Evolutionary conservation across 805 yeast genomes (phyloP), one percentile per base, ranked within the genome.

Genomic region (Saccharomyces kudriavzevii): DNA sequence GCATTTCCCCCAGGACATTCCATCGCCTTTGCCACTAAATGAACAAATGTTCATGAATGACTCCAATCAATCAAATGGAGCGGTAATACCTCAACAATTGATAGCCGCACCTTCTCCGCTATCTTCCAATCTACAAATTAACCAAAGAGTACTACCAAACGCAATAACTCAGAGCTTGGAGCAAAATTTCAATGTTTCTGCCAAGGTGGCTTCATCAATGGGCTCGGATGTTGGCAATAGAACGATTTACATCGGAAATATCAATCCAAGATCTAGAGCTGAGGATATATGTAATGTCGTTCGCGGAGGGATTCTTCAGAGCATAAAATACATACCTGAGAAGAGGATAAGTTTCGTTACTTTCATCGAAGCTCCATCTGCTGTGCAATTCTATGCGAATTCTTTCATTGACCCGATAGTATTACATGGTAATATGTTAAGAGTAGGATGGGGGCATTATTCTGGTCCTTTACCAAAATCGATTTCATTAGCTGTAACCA

Each of bases 231-330:
- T 61, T 10, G 82, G 79, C 1, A 87, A 86, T 64, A 74, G 95
- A 65, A 82, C 91, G 1, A 79, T 87, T 17, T 86, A 81, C 62
- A 71, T 87, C 47, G 87, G 88, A 4, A 83, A 83, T 58, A 71
- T 87, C 49, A 85, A 83, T 56, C 79, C 83, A 8, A 75, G 77
- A 49, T 81, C 89, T 0, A 78, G 83, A 5, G 77, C 80, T 1
- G 92, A 85, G 64, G 91, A 87, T 60, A 77, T 87, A 48, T 87
- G 91, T 60, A 87, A 87, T 63, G 81, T 80, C 47, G 83, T 86
- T 28, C 76, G 91, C 60, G 92, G 92, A 45, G 95, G 95, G n/a
- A 70, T 82, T 20, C 73, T 87, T 45, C 90, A 87, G 63, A 67
- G 71, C 9, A 75, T 87, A 48, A 82, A 77, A 55, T 69, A 71